Evolutionary conservation across 164 flowering plant genomes (phyloP).

Genomic region (Magnolia officinalis): DNA sequence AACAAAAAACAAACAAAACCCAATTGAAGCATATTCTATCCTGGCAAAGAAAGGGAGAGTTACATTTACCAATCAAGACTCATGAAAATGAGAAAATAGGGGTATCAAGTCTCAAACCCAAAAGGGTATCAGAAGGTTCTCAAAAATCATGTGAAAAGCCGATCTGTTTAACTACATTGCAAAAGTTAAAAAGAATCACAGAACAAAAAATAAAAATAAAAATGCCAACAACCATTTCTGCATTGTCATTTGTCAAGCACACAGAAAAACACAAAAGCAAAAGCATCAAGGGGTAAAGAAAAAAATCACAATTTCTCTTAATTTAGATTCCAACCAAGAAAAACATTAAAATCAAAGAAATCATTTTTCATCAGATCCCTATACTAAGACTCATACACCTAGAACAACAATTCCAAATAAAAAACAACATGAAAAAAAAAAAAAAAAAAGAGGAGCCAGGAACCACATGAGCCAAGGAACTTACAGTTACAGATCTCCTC

Average conservation of each 20-base stretch:
- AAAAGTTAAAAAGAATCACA: background rate
- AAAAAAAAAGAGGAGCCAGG: background rate
- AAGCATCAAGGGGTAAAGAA: background rate
- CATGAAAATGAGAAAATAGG: background rate
- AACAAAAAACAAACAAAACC: background rate
- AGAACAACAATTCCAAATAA: background rate
- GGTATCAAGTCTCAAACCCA: background rate
- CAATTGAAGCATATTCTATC: background rate
- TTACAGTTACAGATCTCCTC: constrained; percentile 54
- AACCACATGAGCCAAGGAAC: constrained; percentile 10
- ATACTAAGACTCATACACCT: background rate
- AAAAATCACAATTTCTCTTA: background rate
- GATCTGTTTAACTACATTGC: background rate
- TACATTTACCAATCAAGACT: background rate
- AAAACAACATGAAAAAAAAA: background rate
- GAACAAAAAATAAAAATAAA: background rate
- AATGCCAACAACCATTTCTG: background rate
- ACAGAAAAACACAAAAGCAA: background rate
- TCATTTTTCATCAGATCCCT: background rate
- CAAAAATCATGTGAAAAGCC: background rate
- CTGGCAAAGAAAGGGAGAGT: background rate
- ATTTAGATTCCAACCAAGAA: background rate
- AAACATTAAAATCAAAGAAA: background rate
- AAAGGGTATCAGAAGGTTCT: background rate
- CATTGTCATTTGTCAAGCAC: background rate